Evolutionary conservation across 495 filamentous ascomycete genomes (phyloP).

Genomic region (Penicillium egyptiacum): DNA sequence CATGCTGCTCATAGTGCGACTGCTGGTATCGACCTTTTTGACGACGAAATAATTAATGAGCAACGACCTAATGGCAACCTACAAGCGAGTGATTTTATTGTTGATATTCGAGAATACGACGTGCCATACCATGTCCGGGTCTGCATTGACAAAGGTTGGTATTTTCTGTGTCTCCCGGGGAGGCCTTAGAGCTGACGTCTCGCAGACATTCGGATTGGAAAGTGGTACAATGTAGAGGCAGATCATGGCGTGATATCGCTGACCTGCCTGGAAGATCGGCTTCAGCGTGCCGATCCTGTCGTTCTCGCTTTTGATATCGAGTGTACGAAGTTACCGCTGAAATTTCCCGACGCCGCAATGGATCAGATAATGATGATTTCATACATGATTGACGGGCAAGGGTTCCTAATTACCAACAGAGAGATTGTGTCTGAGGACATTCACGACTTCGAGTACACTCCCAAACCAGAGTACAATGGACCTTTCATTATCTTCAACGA

Average conservation of each 20-base stretch:
- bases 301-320: conserved; percentile 99
- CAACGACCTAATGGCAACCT: conserved; percentile 76
- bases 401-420: conserved; percentile 96
- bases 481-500: conserved; percentile 98
- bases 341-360: conserved; percentile 94
- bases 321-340: conserved; percentile 92
- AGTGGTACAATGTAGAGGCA: conserved; percentile 95
- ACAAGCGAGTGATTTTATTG: conserved; percentile 94
- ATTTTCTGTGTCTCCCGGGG: background rate
- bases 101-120: conserved; percentile 99
- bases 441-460: conserved; percentile 96
- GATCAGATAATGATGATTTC: conserved; percentile 99
- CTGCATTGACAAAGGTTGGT: conserved; percentile 86
- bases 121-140: conserved; percentile 99
- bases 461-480: conserved; percentile 91
- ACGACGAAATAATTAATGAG: conserved; percentile 83
- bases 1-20: conserved; percentile 57
- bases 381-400: conserved; percentile 99
- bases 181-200: conserved; percentile 16
- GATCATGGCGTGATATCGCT: conserved; percentile 86
- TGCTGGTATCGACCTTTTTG: conserved; percentile 93
- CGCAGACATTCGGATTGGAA: conserved; percentile 88
- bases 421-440: conserved; percentile 99
- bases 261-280: conserved; percentile 80
- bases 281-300: conserved; percentile 87